These are phyloP conservation scores for Ophiosphaerella korrae DNA, from an alignment of 2,329 filamentous ascomycete species.

Conservation along the genomic window DNA sequence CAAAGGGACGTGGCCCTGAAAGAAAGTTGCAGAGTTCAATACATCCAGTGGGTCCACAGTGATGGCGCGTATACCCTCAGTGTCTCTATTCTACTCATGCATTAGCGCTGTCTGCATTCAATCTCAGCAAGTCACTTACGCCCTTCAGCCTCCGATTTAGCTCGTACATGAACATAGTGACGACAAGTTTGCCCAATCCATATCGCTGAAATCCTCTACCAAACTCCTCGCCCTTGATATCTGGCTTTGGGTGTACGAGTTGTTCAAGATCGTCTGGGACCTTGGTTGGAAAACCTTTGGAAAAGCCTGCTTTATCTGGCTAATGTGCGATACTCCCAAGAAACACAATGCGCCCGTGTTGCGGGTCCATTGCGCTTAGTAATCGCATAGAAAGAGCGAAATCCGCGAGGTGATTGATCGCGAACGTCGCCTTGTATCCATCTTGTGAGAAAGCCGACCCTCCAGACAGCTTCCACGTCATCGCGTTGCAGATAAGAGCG, in stretches of 20 bases:
- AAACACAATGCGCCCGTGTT: slow-evolving; percentile 25
- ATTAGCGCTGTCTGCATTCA: background rate
- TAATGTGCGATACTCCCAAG: slow-evolving; percentile 44
- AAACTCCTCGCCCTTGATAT: slow-evolving; percentile 37
- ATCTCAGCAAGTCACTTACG: slow-evolving; percentile 20
- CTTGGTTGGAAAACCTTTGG: slow-evolving; percentile 42
- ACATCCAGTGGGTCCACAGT: slow-evolving; percentile 44
- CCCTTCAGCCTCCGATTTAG: slow-evolving; percentile 44
- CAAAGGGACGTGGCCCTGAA: slow-evolving; percentile 37
- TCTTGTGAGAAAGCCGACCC: slow-evolving; percentile 18
- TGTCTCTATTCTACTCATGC: slow-evolving; percentile 23
- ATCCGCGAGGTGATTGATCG: slow-evolving; percentile 27
- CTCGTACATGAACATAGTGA: slow-evolving; percentile 50
- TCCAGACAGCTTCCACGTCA: slow-evolving; percentile 20
- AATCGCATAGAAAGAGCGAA: slow-evolving; percentile 20
- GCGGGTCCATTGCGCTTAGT: slow-evolving; percentile 12
- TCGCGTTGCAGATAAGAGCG: slow-evolving; percentile 32
- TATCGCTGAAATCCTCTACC: slow-evolving; percentile 53
- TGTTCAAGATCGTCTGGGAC: slow-evolving; percentile 44
- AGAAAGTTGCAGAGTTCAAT: slow-evolving; percentile 46
- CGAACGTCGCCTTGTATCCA: slow-evolving; percentile 22
- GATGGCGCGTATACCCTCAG: slow-evolving; percentile 34
- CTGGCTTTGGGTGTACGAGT: slow-evolving; percentile 43
- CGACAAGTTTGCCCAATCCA: slow-evolving; percentile 50
- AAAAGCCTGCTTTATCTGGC: slow-evolving; percentile 43